Base-by-base conservation (phyloP, 2,329 filamentous ascomycete genomes). In the Hortaea werneckii region DNA sequence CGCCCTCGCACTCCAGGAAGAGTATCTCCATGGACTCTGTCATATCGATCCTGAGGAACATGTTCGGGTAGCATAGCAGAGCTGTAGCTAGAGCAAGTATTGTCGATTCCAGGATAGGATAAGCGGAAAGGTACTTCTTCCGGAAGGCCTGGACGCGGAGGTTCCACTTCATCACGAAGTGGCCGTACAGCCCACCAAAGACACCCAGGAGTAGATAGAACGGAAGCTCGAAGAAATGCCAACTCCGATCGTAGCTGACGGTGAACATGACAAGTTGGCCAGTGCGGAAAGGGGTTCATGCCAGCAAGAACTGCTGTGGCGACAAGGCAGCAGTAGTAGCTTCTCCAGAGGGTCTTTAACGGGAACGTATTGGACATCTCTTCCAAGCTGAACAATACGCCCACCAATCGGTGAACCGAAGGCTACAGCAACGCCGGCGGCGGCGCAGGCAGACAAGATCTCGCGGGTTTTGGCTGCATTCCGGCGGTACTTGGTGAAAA, bases 221-320 rank as follows among this genome's bases (percentile, higher is more conserved):
- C 27, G 95, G 67, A 3, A 92, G 75, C 64, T 98, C 92, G 61
- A 98, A 98, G 60, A 95, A 95, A 68, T 98, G 92, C 92, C 92
- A 98, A 37, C 85, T 83, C 37, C 90, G 83, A 65, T 96, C 90
- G 62, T 98, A 98, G 58, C 81, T 80, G 59, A 98, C 90, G 59
- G 95, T 89, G 67, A 98, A 98, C 90, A 98, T 96, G 78, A 98
- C 92, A 37, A 98, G 76, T 62, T 98, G 92, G 13, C 92, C 92
- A 0, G 92, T 96, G 43, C 92, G 76, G 68, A 98, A 98, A 20
- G 20, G 92, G 92, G 57, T 98, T 98, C 87, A 98, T 94, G 48
- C 86, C 87, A 27, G 92, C 84, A 35, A 98, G 70, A 11, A 95
- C 87, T 42, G 88, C 87, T 1, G 92, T 96, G 5, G 89, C 92